Evolutionary conservation across 2,329 filamentous ascomycete genomes (phyloP).

Genomic region (Ploettnerulaceae sp.): DNA sequence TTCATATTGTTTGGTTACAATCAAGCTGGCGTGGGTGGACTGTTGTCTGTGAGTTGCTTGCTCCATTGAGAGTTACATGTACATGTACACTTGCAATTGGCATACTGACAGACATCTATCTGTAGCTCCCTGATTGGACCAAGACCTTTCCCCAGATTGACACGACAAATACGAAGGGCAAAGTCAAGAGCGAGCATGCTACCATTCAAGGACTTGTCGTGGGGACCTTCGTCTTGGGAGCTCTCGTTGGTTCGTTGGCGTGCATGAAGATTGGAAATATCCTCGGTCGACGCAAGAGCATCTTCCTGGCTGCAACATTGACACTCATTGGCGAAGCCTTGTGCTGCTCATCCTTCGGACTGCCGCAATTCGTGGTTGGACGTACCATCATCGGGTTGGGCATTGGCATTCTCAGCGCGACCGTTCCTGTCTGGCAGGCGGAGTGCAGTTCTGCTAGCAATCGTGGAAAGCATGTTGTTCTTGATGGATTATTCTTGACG

Average conservation of each 20-base stretch:
- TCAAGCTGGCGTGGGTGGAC: conserved; percentile 37
- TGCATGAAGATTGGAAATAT: conserved; percentile 37
- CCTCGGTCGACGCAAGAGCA: conserved; percentile 40
- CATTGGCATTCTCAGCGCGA: conserved; percentile 37
- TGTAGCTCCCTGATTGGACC: conserved; percentile 24
- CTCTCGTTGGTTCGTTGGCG: conserved; percentile 36
- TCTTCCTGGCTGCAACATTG: conserved; percentile 38
- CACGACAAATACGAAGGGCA: conserved; percentile 35
- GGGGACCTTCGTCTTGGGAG: conserved; percentile 34
- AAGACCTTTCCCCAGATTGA: conserved; percentile 39
- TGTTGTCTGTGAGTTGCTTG: conserved; percentile 26
- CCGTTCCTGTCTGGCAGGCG: conserved; percentile 39
- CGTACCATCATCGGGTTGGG: conserved; percentile 38
- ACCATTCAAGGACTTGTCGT: conserved; percentile 36
- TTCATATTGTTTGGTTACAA: conserved; percentile 41
- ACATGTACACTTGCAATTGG: neutral
- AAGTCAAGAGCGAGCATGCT: conserved; percentile 32
- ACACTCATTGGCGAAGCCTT: conserved; percentile 42
- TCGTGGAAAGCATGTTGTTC: conserved; percentile 40
- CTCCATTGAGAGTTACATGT: neutral
- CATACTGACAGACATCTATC: neutral
- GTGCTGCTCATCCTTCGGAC: conserved; percentile 36
- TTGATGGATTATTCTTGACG: conserved; percentile 36
- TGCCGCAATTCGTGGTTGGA: conserved; percentile 41
- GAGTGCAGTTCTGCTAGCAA: conserved; percentile 39